These are phyloP conservation scores for Phytopythium aichiense DNA, from an alignment of 352 stramenopile species.

Conservation along the genomic window DNA sequence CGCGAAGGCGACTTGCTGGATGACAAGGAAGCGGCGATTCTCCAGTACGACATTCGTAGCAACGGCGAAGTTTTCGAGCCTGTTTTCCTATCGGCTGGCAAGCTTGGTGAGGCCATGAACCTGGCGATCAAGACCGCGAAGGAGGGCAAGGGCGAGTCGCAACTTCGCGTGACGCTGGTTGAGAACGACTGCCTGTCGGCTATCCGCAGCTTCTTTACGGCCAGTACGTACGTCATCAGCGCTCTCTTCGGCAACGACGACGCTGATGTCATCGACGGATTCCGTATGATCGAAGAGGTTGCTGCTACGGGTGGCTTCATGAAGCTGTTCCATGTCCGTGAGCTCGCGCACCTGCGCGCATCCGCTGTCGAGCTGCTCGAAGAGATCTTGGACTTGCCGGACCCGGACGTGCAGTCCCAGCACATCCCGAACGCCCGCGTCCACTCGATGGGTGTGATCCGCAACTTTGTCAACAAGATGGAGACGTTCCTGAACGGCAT, in stretches of 20 bases:
- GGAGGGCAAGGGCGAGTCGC: slow-evolving; percentile 75
- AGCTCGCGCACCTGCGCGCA: slow-evolving; percentile 55
- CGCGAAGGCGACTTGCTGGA: slow-evolving; percentile 67
- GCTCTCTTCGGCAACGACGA: slow-evolving; percentile 77
- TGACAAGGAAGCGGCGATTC: slow-evolving; percentile 72
- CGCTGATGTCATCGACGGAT: slow-evolving; percentile 72
- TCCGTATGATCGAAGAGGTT: slow-evolving; percentile 76
- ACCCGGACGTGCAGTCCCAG: slow-evolving; percentile 68
- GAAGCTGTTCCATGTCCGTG: slow-evolving; percentile 69
- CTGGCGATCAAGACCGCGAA: slow-evolving; percentile 67
- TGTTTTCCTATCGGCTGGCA: slow-evolving; percentile 81
- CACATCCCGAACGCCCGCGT: slow-evolving; percentile 59
- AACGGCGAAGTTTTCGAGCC: slow-evolving; percentile 85
- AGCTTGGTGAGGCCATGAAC: slow-evolving; percentile 72
- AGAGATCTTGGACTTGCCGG: slow-evolving; percentile 75
- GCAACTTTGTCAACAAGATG: slow-evolving; percentile 89
- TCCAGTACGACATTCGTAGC: slow-evolving; percentile 84
- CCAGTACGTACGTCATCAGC: slow-evolving; percentile 68
- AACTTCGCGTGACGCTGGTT: slow-evolving; percentile 71
- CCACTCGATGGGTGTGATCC: slow-evolving; percentile 79
- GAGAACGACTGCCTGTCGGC: slow-evolving; percentile 79
- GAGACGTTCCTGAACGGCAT: slow-evolving; percentile 65
- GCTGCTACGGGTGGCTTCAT: slow-evolving; percentile 62
- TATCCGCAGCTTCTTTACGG: slow-evolving; percentile 81
- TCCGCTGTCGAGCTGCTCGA: slow-evolving; percentile 73